Conservation (phyloP, 768 basidiomycete species). For the Lepiota brunneoincarnata region DNA sequence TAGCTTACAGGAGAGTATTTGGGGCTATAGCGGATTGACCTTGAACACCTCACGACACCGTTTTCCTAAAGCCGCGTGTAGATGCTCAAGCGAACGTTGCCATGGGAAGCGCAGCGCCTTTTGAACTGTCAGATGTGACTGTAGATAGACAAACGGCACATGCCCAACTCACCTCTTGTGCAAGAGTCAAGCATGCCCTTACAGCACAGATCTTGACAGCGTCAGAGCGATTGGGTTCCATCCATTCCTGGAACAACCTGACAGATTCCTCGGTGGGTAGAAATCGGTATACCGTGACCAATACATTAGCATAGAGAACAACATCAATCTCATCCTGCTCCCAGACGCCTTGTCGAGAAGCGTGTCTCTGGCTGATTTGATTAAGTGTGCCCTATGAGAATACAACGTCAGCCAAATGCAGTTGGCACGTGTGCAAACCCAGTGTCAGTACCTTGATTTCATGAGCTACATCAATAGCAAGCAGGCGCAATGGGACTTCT, state of each 20-base stretch:
- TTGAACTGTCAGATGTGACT: not conserved
- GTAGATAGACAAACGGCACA: not conserved
- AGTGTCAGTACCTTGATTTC: slow-evolving; percentile 65
- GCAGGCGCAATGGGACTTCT: slow-evolving; percentile 59
- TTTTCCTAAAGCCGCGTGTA: slow-evolving; percentile 41
- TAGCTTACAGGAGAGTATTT: not conserved
- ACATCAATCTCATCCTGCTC: slow-evolving; percentile 76
- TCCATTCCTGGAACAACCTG: slow-evolving; percentile 57
- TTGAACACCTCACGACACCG: slow-evolving; percentile 57
- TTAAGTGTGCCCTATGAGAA: slow-evolving; percentile 20
- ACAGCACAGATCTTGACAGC: slow-evolving; percentile 78
- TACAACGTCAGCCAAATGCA: not conserved
- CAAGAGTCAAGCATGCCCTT: slow-evolving; percentile 67
- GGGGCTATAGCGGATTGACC: slow-evolving; percentile 30
- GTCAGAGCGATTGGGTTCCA: slow-evolving; percentile 77
- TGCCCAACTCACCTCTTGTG: slow-evolving; percentile 53
- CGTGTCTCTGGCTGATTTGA: not conserved
- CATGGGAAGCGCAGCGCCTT: slow-evolving; percentile 53
- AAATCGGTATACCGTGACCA: slow-evolving; percentile 73
- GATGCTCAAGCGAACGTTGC: slow-evolving; percentile 51
- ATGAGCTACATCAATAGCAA: slow-evolving; percentile 73
- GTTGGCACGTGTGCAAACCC: not conserved
- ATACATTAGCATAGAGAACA: slow-evolving; percentile 70
- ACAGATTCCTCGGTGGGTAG: slow-evolving; percentile 60
- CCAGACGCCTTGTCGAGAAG: slow-evolving; percentile 37